Evolutionary conservation across 192 early-diverging fungal genomes (phyloP).

Genomic region (Entomortierella beljakovae): DNA sequence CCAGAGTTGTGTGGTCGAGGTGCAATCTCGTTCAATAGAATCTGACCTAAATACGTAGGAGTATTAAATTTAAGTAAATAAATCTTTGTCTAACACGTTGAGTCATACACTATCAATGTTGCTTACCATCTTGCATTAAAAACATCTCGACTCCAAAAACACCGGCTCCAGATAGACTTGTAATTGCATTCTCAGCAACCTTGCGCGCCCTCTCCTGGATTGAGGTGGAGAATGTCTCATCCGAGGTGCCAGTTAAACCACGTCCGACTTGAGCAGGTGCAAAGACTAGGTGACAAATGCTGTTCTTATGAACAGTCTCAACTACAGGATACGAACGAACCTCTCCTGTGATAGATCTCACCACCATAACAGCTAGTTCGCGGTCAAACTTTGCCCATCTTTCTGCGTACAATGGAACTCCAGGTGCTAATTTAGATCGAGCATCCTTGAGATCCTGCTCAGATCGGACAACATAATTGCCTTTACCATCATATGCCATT

Average conservation of each 20-base stretch:
- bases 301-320: constrained; percentile 97
- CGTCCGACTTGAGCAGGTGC: constrained; percentile 97
- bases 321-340: constrained; percentile 92
- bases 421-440: constrained; percentile 69
- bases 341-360: constrained; percentile 78
- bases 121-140: constrained; percentile 81
- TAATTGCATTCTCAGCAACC: constrained; percentile 88
- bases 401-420: constrained; percentile 89
- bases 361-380: constrained; percentile 99
- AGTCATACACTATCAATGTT: constrained; percentile 8
- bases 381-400: constrained; percentile 93
- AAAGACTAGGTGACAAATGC: constrained; percentile 95
- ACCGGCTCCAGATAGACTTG: constrained; percentile 84
- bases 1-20: constrained; percentile 99
- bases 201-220: constrained; percentile 76
- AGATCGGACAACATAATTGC: constrained; percentile 89
- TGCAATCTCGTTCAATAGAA: constrained; percentile 97
- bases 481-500: constrained; percentile 95
- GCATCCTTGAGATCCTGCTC: constrained; percentile 74
- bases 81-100: not conserved
- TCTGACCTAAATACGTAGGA: constrained; percentile 59
- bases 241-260: constrained; percentile 47
- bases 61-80: not conserved
- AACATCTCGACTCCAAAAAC: constrained; percentile 99
- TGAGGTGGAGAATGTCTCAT: constrained; percentile 45